Evolutionary conservation across 306 rosid genomes (phyloP), one percentile per base, ranked within the genome.

Genomic region (Trifolium dubium): DNA sequence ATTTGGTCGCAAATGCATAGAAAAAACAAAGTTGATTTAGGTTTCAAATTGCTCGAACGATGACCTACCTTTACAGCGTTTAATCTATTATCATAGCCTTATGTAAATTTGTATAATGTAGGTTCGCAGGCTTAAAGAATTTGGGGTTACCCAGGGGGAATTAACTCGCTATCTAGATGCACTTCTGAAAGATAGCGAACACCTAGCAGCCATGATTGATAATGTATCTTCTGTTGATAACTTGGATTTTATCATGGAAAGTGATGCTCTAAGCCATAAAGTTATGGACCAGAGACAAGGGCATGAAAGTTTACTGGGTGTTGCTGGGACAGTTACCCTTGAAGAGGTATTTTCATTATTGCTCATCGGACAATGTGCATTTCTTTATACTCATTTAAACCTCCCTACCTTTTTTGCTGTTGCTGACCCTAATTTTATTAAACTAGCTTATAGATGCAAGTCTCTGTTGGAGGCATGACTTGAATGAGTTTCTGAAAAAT

Each of bases 261-360:
- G 97, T 72, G 99, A 94, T 77, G 99, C 99, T 7, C 84, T 94
- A 64, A 87, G 97, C 59, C 99, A 94, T 84, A 84, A 87, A 55
- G 96, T 94, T 69, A 94, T 94, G 99, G 99, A 94, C 86, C 99
- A 92, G 87, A 86, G 85, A 65, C 99, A 94, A 85, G 99, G 99
- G 69, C 96, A 94, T 78, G 97, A 92, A 68, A 88, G 97, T 79
- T 89, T 94, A 82, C 89, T 94, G 18, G 92, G 95, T 69, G 89
- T 94, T 75, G 92, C 99, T 62, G 97, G 88, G 81, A 87, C 97
- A 71, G 95, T 94, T 70, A 88, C 90, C 61, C 99, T 94, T 62
- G 96, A 94, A 62, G 99, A 94, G 97, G 99, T 92, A 85, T 51
- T 58, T 73, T 80, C 31, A 34, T 69, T 34, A 39, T 34, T 69